A percentile compares a stretch with the other conserved stretches of the same genome.
phyloP scores from a whole-genome alignment of 179 eudicot genomes.

The Monotropa hypopitys region DNA sequence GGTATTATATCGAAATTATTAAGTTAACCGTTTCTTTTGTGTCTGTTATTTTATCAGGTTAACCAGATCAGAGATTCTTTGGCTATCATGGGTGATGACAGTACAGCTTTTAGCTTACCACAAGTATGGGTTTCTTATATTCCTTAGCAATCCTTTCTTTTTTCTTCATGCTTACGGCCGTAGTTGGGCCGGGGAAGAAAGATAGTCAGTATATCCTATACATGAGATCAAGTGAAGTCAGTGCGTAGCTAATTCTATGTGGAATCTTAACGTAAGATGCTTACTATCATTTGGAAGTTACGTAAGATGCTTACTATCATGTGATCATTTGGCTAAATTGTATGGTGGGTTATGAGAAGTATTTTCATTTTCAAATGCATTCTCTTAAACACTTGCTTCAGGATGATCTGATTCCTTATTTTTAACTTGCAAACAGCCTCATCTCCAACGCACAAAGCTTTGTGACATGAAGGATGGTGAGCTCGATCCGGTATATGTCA shows the following conservation, averaged over 20 bases:
- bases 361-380: slow-evolving; percentile 1
- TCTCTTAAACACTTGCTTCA: neutral
- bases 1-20: neutral
- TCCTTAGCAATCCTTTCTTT: neutral
- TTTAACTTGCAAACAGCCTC: slow-evolving; percentile 59
- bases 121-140: slow-evolving; percentile 41
- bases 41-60: slow-evolving; percentile 11
- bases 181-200: neutral
- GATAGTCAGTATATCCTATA: neutral
- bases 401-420: slow-evolving; percentile 6
- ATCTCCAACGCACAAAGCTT: slow-evolving; percentile 85
- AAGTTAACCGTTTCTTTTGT: too few species aligned
- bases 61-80: slow-evolving; percentile 91
- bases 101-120: slow-evolving; percentile 95
- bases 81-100: slow-evolving; percentile 90
- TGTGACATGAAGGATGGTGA: slow-evolving; percentile 87
- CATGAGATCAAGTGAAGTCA: neutral
- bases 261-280: neutral
- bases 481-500: slow-evolving; percentile 67
- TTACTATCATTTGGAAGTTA: neutral
- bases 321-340: neutral
- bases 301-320: neutral
- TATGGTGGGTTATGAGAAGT: neutral
- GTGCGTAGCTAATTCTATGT: neutral
- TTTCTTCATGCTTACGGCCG: neutral